Evolutionary conservation across 805 yeast genomes (phyloP).

Genomic region (Metschnikowia koreensis): DNA sequence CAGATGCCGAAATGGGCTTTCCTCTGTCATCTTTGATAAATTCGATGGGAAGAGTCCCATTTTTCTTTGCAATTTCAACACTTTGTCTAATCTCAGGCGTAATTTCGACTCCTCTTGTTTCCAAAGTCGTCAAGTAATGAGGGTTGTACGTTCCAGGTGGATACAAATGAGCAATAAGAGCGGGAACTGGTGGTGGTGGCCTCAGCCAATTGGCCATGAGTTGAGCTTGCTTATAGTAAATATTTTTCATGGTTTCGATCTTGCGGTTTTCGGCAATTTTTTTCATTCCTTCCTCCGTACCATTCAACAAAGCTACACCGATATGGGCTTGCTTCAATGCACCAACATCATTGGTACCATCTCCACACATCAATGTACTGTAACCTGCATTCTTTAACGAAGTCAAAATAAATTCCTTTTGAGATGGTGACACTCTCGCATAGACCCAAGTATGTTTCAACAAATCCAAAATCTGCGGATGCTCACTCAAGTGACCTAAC

Average conservation of each 20-base stretch:
- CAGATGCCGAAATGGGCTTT: constrained; percentile 16
- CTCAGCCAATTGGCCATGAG: constrained; percentile 78
- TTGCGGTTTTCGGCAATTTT: constrained; percentile 80
- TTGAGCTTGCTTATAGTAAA: constrained; percentile 83
- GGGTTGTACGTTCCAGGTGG: constrained; percentile 97
- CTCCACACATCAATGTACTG: constrained; percentile 98
- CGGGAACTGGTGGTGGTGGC: constrained; percentile 82
- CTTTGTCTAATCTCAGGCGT: constrained; percentile 69
- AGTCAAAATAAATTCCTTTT: constrained; percentile 86
- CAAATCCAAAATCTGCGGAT: constrained; percentile 66
- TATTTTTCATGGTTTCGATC: constrained; percentile 57
- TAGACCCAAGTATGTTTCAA: constrained; percentile 93
- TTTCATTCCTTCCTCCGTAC: constrained; percentile 91
- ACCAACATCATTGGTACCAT: constrained; percentile 99
- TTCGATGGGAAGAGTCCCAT: constrained; percentile 26
- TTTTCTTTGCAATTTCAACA: constrained; percentile 51
- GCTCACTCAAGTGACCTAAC: constrained; percentile 60
- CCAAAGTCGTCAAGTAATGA: constrained; percentile 79
- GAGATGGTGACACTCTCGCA: constrained; percentile 95
- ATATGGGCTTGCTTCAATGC: constrained; percentile 98
- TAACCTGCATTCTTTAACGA: constrained; percentile 85
- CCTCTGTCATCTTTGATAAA: constrained; percentile 21
- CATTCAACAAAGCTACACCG: constrained; percentile 96
- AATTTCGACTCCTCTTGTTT: constrained; percentile 75
- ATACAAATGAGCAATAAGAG: constrained; percentile 85